phyloP scores from a whole-genome alignment of 495 filamentous ascomycete species.

The Penicillium mononematosum region DNA sequence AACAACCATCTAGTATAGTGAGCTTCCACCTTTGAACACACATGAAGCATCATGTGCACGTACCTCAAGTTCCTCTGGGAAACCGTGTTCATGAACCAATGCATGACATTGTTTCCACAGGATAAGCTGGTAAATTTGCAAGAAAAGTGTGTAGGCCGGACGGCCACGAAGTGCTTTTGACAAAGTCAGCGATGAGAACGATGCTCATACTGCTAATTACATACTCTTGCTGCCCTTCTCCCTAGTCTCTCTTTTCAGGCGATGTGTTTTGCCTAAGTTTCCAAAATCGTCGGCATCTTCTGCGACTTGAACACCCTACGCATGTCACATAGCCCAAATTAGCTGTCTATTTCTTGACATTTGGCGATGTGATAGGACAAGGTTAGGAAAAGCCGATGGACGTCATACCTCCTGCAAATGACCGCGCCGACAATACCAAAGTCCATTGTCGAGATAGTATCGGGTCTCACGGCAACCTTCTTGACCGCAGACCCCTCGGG shows the following conservation, averaged over 20 bases:
- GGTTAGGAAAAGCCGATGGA: not conserved
- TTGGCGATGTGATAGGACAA: constrained; percentile 8
- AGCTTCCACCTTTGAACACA: not conserved
- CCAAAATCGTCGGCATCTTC: constrained; percentile 77
- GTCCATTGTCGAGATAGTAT: constrained; percentile 64
- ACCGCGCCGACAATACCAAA: constrained; percentile 64
- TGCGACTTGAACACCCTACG: constrained; percentile 54
- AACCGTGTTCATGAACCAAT: constrained; percentile 58
- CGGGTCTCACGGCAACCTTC: constrained; percentile 62
- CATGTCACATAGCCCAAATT: constrained; percentile 5
- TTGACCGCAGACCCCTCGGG: constrained; percentile 58
- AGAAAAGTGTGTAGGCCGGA: constrained; percentile 69
- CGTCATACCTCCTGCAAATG: constrained; percentile 59
- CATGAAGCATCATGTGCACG: not conserved
- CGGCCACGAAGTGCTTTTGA: constrained; percentile 54
- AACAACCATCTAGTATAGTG: constrained; percentile 45
- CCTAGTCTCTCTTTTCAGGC: constrained; percentile 52
- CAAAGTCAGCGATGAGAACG: constrained; percentile 3
- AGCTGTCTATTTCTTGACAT: constrained; percentile 7
- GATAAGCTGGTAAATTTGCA: constrained; percentile 84
- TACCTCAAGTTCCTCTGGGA: constrained; percentile 66
- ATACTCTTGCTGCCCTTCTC: constrained; percentile 53
- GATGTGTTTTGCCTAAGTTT: constrained; percentile 57
- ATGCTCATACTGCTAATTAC: not conserved
- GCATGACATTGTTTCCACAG: constrained; percentile 70